Percentiles rank a stretch among this genome's conserved stretches.
phyloP scores from a whole-genome alignment of 495 filamentous ascomycete species.

The Penicillium atrosanguineum region DNA sequence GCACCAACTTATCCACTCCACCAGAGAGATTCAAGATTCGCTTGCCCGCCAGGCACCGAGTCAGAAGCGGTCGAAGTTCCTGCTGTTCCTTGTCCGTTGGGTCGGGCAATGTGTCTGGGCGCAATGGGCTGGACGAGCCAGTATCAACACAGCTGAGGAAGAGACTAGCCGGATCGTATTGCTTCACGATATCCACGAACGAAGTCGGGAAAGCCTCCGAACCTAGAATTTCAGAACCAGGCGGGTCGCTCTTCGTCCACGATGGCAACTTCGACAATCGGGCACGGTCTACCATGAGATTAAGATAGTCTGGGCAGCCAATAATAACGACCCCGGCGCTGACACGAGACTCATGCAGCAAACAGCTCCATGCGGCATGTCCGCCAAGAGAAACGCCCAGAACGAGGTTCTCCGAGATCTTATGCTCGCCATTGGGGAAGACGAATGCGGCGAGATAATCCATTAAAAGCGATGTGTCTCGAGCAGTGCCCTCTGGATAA shows the following conservation, averaged over 20 bases:
- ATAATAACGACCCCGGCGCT: conserved; percentile 74
- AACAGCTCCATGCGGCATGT: conserved; percentile 80
- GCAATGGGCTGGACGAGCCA: conserved; percentile 23
- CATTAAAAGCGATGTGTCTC: conserved; percentile 69
- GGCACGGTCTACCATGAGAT: conserved; percentile 77
- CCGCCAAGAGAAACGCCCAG: conserved; percentile 84
- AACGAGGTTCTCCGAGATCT: conserved; percentile 68
- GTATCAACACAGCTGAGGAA: conserved; percentile 53
- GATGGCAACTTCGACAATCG: conserved; percentile 65
- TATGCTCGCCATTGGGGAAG: conserved; percentile 51
- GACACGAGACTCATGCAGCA: conserved; percentile 76
- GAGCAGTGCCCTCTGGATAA: conserved; percentile 63
- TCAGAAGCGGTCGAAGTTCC: conserved; percentile 38
- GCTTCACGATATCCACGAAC: conserved; percentile 59
- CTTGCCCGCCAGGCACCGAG: conserved; percentile 62
- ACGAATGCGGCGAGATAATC: conserved; percentile 74
- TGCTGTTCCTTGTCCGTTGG: conserved; percentile 45
- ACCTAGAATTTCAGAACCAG: conserved; percentile 67
- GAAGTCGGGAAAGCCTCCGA: conserved; percentile 70
- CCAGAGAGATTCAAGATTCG: conserved; percentile 76
- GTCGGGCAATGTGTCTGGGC: conserved; percentile 41
- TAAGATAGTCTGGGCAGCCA: conserved; percentile 83
- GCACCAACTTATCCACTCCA: conserved; percentile 78
- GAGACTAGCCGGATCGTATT: conserved; percentile 67
- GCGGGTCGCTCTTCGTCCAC: conserved; percentile 50